Base-by-base conservation (phyloP, 768 basidiomycete species). In the Collybiopsis confluens region DNA sequence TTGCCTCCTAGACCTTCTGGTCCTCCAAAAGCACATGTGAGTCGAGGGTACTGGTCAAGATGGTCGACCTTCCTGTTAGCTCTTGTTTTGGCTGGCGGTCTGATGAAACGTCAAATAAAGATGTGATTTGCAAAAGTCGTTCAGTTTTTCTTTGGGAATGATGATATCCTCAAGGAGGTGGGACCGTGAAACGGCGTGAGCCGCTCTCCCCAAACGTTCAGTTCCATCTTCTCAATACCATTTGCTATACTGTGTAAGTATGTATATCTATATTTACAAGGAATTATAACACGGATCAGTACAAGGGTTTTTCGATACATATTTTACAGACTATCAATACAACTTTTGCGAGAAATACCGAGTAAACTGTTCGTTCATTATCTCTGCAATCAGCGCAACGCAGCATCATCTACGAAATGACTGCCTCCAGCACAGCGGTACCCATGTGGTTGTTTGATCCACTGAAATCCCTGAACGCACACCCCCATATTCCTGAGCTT, bases 401-500 rank as follows among this genome's bases (percentile, higher is more conserved):
- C 45, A 21, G 37, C 47, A 45, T 73, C 56, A 8, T 52, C 42
- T 5, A 79, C 57, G 48, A 67, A 77, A 59, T 81, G 79, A 1
- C 46, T 16, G 1, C 80, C 79, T 2, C 74, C 80, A 2, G 68
- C 62, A 56, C 79, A 81, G 9, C 77, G 62, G 65, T 77, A 82
- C 3, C 78, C 79, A 6, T 49, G 56, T 0, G 9, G 1, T 52
- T 73, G 67, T 44, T 63, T 68, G 45, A 75, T 70, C 81, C 80
- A 82, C 5, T 24, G 60, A 53, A 57, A 82, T 2, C 80, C 80
- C 18, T 57, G 65, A 5, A 65, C 62, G 56, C 85, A 86, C 2
- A 77, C 63, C 0, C 85, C 84, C 70, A 83, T 75, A 0, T 45
- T 24, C 0, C 72, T 65, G 13, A 82, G 58, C 48, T 68, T 75